phyloP scores from a whole-genome alignment of 139 green algal species.

The Pleodorina starrii region DNA sequence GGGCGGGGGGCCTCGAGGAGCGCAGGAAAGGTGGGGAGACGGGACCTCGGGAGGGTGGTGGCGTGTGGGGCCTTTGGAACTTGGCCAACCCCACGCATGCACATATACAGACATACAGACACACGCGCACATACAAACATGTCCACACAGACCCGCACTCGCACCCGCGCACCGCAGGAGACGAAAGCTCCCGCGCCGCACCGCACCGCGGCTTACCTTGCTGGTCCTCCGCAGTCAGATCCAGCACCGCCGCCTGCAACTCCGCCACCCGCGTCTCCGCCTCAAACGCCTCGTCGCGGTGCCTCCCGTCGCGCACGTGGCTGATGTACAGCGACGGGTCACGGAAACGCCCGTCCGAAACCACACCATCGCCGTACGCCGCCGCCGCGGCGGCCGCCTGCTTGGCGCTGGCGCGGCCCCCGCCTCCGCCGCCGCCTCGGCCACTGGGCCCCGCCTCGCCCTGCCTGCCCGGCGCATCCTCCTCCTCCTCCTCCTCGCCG shows the following conservation, averaged over 20 bases:
- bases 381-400: conserved; percentile 38
- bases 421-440: conserved; percentile 16
- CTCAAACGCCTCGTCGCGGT: conserved; percentile 60
- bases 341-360: conserved; percentile 62
- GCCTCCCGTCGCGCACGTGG: conserved; percentile 53
- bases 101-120: too few relatives aligned
- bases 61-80: too few relatives aligned
- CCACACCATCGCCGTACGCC: conserved; percentile 45
- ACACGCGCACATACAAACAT: too few relatives aligned
- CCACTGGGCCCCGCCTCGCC: conserved; percentile 32
- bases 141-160: too few relatives aligned
- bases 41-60: too few relatives aligned
- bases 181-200: too few relatives aligned
- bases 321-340: conserved; percentile 74
- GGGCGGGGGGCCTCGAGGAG: too few relatives aligned
- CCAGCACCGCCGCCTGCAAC: conserved; percentile 79
- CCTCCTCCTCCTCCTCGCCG: neutral
- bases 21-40: too few relatives aligned
- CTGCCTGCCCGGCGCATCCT: neutral
- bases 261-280: conserved; percentile 59
- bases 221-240: conserved; percentile 85
- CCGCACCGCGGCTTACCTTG: conserved; percentile 53
- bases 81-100: too few relatives aligned
- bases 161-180: too few relatives aligned
- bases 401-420: neutral